phyloP scores from a whole-genome alignment of 1,284 basidiomycete species.

The Rhodotorula sp. region DNA sequence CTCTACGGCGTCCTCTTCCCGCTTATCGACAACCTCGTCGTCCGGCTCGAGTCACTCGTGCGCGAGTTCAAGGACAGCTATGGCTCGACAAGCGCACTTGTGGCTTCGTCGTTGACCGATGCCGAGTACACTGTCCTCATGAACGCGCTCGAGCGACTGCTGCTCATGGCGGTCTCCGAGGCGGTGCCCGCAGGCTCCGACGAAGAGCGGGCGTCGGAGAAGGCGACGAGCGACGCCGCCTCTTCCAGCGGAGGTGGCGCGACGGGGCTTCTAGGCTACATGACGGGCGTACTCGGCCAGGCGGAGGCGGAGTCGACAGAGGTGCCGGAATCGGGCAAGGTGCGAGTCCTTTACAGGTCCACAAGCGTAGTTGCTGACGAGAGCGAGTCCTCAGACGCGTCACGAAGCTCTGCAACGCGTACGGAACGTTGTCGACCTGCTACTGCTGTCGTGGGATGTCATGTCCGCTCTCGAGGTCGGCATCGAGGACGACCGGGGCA shows the following conservation, averaged over 20 bases:
- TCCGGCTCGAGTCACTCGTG: constrained; percentile 65
- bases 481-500: constrained; percentile 65
- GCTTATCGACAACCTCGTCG: constrained; percentile 75
- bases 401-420: constrained; percentile 31
- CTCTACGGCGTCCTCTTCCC: constrained; percentile 69
- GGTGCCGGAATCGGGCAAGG: constrained; percentile 28
- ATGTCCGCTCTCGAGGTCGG: constrained; percentile 50
- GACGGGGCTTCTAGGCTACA: constrained; percentile 51
- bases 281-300: constrained; percentile 51
- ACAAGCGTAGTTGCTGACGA: neutral
- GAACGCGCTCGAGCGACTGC: constrained; percentile 75
- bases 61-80: constrained; percentile 55
- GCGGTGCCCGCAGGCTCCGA: constrained; percentile 4
- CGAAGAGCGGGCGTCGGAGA: constrained; percentile 49
- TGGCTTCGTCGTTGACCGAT: constrained; percentile 58
- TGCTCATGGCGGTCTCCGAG: constrained; percentile 58
- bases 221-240: constrained; percentile 3
- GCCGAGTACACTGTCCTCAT: constrained; percentile 79
- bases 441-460: constrained; percentile 44
- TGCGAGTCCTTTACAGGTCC: neutral
- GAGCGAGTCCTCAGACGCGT: constrained; percentile 8
- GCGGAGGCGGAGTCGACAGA: constrained; percentile 43
- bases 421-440: constrained; percentile 34
- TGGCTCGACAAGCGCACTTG: constrained; percentile 32
- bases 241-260: constrained; percentile 46